These are phyloP conservation scores for Poterioochromonas sp. DNA, from an alignment of 352 stramenopile genomes.

Conservation along the genomic window DNA sequence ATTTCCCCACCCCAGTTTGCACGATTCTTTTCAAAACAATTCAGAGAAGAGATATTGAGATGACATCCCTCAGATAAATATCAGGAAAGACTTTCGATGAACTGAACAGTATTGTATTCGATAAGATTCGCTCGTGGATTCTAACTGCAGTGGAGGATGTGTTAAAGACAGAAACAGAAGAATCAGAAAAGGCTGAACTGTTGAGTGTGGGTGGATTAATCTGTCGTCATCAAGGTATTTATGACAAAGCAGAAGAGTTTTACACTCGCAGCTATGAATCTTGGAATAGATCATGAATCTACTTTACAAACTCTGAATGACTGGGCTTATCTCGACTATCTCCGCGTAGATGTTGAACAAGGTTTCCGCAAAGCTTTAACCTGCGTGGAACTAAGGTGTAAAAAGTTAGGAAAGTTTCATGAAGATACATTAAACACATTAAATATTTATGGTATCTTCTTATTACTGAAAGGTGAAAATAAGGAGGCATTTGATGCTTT, in stretches of 20 bases:
- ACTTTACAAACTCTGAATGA: not conserved
- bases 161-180: not conserved
- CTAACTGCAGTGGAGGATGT: not conserved
- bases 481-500: slow-evolving; percentile 9
- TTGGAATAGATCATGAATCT: not conserved
- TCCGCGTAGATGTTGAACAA: not conserved
- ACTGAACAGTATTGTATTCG: slow-evolving; percentile 16
- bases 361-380: not conserved
- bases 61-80: not conserved
- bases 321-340: not conserved
- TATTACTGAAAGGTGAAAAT: slow-evolving; percentile 1
- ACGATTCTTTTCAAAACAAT: no score
- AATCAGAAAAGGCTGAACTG: slow-evolving; percentile 5
- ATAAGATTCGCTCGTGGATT: not conserved
- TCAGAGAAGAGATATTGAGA: not conserved
- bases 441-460: not conserved
- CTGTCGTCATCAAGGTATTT: not conserved
- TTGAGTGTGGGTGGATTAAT: not conserved
- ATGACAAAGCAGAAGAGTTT: not conserved
- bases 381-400: not conserved
- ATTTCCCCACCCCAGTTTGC: no score
- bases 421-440: not conserved
- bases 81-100: not conserved
- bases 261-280: slow-evolving; percentile 1
- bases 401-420: not conserved